These are phyloP conservation scores for Globisporangium iwayamae DNA, from an alignment of 352 stramenopile species.

Conservation along the genomic window DNA sequence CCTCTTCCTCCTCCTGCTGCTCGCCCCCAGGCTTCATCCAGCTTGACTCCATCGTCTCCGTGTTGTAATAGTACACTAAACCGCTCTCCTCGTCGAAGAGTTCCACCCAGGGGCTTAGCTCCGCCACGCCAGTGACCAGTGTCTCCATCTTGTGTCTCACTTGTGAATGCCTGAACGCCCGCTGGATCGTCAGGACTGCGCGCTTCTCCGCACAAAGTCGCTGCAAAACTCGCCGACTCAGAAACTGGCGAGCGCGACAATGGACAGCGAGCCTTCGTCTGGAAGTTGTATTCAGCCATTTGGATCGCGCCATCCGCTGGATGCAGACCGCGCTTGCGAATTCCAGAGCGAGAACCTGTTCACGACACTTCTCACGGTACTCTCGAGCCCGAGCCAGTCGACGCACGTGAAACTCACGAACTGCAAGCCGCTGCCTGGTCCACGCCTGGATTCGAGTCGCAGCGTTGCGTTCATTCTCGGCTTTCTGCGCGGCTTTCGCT, in stretches of 20 bases:
- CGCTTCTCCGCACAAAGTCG: conserved; percentile 20
- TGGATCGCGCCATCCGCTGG: conserved; percentile 32
- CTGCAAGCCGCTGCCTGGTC: conserved; percentile 23
- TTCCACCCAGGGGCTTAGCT: conserved; percentile 48
- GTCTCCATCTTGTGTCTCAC: conserved; percentile 36
- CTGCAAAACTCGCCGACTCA: conserved; percentile 26
- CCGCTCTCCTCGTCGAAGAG: conserved; percentile 65
- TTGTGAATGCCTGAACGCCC: conserved; percentile 46
- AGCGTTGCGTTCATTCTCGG: conserved; percentile 20
- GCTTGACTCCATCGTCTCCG: conserved; percentile 38
- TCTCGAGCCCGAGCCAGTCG: conserved; percentile 20
- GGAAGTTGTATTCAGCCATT: conserved; percentile 15
- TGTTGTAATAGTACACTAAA: conserved; percentile 70
- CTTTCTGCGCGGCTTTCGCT: conserved; percentile 17
- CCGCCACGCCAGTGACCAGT: conserved; percentile 27
- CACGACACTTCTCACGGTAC: conserved; percentile 13
- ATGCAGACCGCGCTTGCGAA: conserved; percentile 28
- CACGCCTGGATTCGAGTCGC: conserved; percentile 31
- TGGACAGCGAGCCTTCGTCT: conserved; percentile 25
- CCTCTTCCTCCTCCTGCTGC: conserved; percentile 7
- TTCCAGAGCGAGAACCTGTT: conserved; percentile 19
- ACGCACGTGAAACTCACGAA: conserved; percentile 15
- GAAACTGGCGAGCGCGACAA: conserved; percentile 34
- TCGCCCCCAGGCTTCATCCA: conserved; percentile 32
- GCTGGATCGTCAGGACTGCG: conserved; percentile 42